Base-by-base conservation (phyloP, 805 yeast species). In the Wilhelminamyces savonicus region DNA sequence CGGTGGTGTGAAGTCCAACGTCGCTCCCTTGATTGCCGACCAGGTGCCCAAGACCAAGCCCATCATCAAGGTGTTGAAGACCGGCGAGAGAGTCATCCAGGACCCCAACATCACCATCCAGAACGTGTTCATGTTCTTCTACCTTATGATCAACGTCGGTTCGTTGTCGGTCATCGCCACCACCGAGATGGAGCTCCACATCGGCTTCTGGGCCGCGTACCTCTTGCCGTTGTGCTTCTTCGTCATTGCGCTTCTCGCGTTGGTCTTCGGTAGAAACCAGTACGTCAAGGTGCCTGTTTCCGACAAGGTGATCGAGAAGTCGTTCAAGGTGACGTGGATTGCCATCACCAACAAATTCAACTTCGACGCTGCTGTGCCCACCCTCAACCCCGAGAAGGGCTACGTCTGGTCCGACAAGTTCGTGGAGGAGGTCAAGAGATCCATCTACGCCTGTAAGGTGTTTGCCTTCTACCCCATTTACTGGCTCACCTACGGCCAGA, bases 1-100 rank as follows among this genome's bases (percentile, higher is more conserved):
- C 19, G 92, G 92, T 48, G 80, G 86, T 43, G 83, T 83, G 50
- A 83, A 83, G 53, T 68, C 87, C 23, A 82, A 82, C 45, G 76
- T 82, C 18, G 74, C 86, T 4, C 81, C 82, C 13, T 65, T 83
- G 50, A 76, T 83, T 50, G 88, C 86, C 27, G 83, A 47, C 36
- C 53, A 52, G 31, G 48, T 62, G 36, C 68, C 66, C 32, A 61
- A 60, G 37, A 59, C 60, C 23, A 50, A 50, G 37, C 68, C 69
- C 14, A 33, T 49, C 20, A 58, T 62, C 36, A 59, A 49, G 40
- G 56, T 56, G 12, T 52, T 59, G 46, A 59, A 59, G 37, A 39
- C 48, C 14, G 69, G 69, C 35, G 66, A 60, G 46, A 45, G 54
- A 31, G 69, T 62, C 9, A 46, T 62, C 29, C 59, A 57, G 42